A percentile compares a stretch with the other conserved stretches of the same genome.
phyloP scores from a whole-genome alignment of 2,329 filamentous ascomycete genomes.

The Phyllosticta citriasiana region DNA sequence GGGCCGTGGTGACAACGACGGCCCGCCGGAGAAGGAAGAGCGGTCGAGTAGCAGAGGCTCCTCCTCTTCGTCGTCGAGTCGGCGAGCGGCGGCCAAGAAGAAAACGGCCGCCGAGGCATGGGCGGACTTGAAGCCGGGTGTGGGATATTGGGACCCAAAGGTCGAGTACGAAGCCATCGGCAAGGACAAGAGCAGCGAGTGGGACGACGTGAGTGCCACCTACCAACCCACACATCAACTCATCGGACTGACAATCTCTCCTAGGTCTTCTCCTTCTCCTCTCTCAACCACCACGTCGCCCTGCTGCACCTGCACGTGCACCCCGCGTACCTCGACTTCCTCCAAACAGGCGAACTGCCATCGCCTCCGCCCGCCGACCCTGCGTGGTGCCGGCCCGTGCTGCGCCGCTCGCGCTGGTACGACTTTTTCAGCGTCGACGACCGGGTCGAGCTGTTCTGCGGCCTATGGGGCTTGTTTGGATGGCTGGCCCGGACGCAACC shows the following conservation, averaged over 20 bases:
- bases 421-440: conserved; percentile 47
- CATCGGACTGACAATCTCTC: conserved; percentile 11
- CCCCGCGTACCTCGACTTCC: conserved; percentile 44
- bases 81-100: conserved; percentile 25
- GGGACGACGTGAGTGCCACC: conserved; percentile 42
- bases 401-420: conserved; percentile 50
- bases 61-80: conserved; percentile 11
- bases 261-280: conserved; percentile 52
- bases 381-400: conserved; percentile 41
- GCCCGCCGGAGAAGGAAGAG: conserved; percentile 21
- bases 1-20: conserved; percentile 17
- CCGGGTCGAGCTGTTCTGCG: conserved; percentile 45
- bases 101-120: conserved; percentile 41
- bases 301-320: conserved; percentile 50
- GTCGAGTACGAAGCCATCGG: conserved; percentile 48
- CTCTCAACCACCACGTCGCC: conserved; percentile 52
- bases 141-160: conserved; percentile 46
- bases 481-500: conserved; percentile 1
- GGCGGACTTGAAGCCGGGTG: conserved; percentile 42
- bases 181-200: conserved; percentile 35
- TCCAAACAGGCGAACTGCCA: conserved; percentile 33
- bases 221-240: background rate
- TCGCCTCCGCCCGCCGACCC: conserved; percentile 16
- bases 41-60: background rate
- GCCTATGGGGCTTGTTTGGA: conserved; percentile 47